Evolutionary conservation across 2,329 filamentous ascomycete species (phyloP).

Genomic region (Pleurostoma richardsiae): DNA sequence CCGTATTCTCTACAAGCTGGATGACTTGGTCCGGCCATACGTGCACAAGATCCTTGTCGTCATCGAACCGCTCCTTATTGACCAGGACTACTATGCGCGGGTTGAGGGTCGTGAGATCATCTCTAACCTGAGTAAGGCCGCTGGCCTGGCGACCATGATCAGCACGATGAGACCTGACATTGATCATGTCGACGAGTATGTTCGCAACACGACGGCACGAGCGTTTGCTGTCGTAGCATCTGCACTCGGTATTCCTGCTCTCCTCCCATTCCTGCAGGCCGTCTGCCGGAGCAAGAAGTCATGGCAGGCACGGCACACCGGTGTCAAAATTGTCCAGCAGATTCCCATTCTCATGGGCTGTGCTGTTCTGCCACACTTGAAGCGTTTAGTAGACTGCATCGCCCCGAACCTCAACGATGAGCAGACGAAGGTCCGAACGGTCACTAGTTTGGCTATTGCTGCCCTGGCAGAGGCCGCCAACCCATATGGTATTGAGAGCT

Average conservation of each 20-base stretch:
- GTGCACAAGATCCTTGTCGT: slow-evolving; percentile 98
- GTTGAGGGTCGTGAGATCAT: slow-evolving; percentile 99
- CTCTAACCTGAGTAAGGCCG: slow-evolving; percentile 93
- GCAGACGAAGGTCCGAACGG: slow-evolving; percentile 94
- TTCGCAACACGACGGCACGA: slow-evolving; percentile 93
- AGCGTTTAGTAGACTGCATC: slow-evolving; percentile 94
- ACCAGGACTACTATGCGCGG: slow-evolving; percentile 98
- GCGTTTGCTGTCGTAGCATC: slow-evolving; percentile 97
- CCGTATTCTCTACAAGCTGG: slow-evolving; percentile 95
- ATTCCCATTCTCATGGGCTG: slow-evolving; percentile 99
- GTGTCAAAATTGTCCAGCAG: slow-evolving; percentile 98
- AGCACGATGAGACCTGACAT: slow-evolving; percentile 99
- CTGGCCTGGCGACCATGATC: slow-evolving; percentile 97
- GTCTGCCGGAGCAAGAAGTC: slow-evolving; percentile 98
- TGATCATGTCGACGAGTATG: slow-evolving; percentile 96
- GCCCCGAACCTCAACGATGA: slow-evolving; percentile 94
- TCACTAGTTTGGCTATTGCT: slow-evolving; percentile 90
- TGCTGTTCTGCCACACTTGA: slow-evolving; percentile 89
- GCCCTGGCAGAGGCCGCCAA: slow-evolving; percentile 94
- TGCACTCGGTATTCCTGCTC: slow-evolving; percentile 88
- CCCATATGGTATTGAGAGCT: slow-evolving; percentile 98
- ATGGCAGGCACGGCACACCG: slow-evolving; percentile 95
- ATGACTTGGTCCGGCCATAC: slow-evolving; percentile 91
- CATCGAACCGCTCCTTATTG: slow-evolving; percentile 97
- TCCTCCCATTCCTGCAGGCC: slow-evolving; percentile 90